These are phyloP conservation scores for Lachancea sp. DNA, from an alignment of 805 yeast species.

Conservation along the genomic window DNA sequence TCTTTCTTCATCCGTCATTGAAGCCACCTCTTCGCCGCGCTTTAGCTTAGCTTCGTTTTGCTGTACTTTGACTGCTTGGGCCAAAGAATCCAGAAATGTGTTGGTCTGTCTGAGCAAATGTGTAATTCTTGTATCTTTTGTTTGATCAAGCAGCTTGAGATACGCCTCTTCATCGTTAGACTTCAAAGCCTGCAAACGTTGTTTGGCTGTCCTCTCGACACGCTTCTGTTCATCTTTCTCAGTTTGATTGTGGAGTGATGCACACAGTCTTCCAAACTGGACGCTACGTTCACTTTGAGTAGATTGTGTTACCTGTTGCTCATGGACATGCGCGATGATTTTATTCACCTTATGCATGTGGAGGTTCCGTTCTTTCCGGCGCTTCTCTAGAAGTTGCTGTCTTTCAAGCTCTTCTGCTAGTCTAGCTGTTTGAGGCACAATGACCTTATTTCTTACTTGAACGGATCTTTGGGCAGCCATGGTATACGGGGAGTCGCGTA, in stretches of 20 bases:
- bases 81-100: constrained; percentile 66
- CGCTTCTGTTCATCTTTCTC: constrained; percentile 74
- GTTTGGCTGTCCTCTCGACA: constrained; percentile 75
- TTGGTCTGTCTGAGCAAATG: constrained; percentile 78
- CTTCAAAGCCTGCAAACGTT: constrained; percentile 79
- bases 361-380: constrained; percentile 42
- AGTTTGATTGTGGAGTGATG: constrained; percentile 30
- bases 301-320: constrained; percentile 23
- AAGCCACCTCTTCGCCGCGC: constrained; percentile 33
- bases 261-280: constrained; percentile 28
- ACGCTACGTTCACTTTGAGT: constrained; percentile 25
- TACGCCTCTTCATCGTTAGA: constrained; percentile 88
- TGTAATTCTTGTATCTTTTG: constrained; percentile 81
- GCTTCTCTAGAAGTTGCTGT: constrained; percentile 57
- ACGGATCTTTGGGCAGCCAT: constrained; percentile 64
- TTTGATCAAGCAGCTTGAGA: constrained; percentile 73
- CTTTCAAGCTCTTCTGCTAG: constrained; percentile 71
- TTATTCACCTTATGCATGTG: constrained; percentile 44
- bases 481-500: constrained; percentile 49
- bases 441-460: constrained; percentile 60
- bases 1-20: constrained; percentile 43
- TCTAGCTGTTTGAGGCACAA: constrained; percentile 67
- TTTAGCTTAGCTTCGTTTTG: constrained; percentile 41
- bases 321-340: constrained; percentile 32
- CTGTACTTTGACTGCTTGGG: constrained; percentile 73